Evolutionary conservation across 306 rosid genomes (phyloP).

Genomic region (Quercus cerris): DNA sequence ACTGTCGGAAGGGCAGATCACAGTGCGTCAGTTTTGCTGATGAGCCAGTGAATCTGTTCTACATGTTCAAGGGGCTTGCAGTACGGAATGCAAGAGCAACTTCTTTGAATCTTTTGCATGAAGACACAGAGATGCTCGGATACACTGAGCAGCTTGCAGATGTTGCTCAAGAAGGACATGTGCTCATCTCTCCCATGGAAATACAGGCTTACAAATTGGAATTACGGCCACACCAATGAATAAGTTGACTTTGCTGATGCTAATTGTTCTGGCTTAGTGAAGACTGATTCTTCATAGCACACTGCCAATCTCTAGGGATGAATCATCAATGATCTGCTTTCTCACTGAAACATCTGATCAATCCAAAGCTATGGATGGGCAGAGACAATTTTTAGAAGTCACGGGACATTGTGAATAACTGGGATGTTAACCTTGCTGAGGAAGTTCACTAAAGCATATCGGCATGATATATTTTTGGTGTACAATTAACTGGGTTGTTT

Average conservation of each 20-base stretch:
- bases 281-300: constrained; percentile 12
- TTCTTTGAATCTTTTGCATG: constrained; percentile 89
- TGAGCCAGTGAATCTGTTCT: constrained; percentile 60
- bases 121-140: constrained; percentile 78
- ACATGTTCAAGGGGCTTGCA: constrained; percentile 57
- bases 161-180: constrained; percentile 63
- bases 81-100: constrained; percentile 57
- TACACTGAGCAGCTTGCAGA: constrained; percentile 57
- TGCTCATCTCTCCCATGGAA: constrained; percentile 84
- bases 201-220: constrained; percentile 89
- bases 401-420: neutral
- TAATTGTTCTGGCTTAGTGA: constrained; percentile 11
- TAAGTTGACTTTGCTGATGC: constrained; percentile 14
- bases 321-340: constrained; percentile 21
- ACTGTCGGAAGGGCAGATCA: constrained; percentile 79
- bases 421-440: constrained; percentile 16
- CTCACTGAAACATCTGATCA: neutral
- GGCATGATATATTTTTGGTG: constrained; percentile 17
- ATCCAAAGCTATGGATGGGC: constrained; percentile 27
- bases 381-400: neutral
- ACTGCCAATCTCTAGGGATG: neutral
- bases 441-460: constrained; percentile 1
- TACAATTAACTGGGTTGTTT: constrained; percentile 13
- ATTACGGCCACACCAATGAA: constrained; percentile 42
- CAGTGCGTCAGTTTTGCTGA: constrained; percentile 64